phyloP scores from a whole-genome alignment of 768 basidiomycete species.

The Boletellus ananiceps region DNA sequence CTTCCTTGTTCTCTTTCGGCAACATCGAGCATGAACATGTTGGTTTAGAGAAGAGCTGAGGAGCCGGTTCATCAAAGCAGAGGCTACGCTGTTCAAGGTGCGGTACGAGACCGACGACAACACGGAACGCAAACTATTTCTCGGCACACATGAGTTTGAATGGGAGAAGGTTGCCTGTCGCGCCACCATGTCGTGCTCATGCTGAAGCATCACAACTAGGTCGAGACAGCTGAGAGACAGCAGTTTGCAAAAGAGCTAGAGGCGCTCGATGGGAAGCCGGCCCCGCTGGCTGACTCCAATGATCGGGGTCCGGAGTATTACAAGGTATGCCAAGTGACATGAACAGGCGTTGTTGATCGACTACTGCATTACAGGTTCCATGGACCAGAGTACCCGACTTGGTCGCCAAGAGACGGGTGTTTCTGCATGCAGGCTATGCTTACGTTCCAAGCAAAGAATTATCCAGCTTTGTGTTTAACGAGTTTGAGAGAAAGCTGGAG shows the following conservation, averaged over 20 bases:
- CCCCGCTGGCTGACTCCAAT: accelerated
- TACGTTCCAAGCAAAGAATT: constrained; percentile 77
- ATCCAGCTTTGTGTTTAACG: constrained; percentile 83
- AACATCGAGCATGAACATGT: neutral
- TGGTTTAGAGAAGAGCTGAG: constrained; percentile 80
- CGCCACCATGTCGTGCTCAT: neutral
- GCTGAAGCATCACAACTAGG: constrained; percentile 36
- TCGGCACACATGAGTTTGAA: constrained; percentile 58
- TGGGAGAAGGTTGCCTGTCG: constrained; percentile 51
- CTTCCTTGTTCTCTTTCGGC: neutral
- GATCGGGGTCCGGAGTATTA: constrained; percentile 42
- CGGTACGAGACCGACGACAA: constrained; percentile 66
- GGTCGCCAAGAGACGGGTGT: constrained; percentile 75
- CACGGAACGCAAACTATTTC: constrained; percentile 60
- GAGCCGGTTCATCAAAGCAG: constrained; percentile 83
- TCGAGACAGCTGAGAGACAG: constrained; percentile 53
- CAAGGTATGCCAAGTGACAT: constrained; percentile 50
- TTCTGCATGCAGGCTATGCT: constrained; percentile 78
- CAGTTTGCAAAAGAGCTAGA: constrained; percentile 45
- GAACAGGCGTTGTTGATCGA: neutral
- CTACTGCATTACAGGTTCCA: constrained; percentile 58
- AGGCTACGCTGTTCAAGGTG: constrained; percentile 76
- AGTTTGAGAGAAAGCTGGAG: constrained; percentile 71
- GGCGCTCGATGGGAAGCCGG: constrained; percentile 25
- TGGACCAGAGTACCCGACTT: constrained; percentile 96